Conservation (phyloP, 257 asterid genomes). For the Penstemon eatonii region DNA sequence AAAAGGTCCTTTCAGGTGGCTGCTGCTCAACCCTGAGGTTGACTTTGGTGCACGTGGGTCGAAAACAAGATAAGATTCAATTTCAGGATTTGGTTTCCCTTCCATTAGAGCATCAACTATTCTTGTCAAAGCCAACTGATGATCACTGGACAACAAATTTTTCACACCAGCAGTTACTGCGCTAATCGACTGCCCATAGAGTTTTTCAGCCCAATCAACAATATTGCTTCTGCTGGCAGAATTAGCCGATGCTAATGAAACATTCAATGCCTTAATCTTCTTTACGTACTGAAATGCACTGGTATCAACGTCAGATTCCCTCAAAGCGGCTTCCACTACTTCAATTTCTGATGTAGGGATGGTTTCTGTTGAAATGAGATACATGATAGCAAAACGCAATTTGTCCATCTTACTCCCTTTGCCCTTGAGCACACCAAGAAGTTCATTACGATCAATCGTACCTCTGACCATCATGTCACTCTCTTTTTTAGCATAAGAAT, state of each 20-base stretch:
- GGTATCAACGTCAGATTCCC: constrained; percentile 84
- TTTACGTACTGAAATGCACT: constrained; percentile 94
- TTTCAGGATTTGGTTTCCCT: constrained; percentile 89
- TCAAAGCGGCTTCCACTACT: constrained; percentile 72
- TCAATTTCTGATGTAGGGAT: constrained; percentile 78
- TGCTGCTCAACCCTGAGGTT: constrained; percentile 54
- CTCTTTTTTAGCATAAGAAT: constrained; percentile 83
- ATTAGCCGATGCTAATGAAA: constrained; percentile 79
- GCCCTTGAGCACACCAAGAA: constrained; percentile 76
- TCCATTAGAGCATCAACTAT: constrained; percentile 96
- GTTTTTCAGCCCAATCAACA: constrained; percentile 96
- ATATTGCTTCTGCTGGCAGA: constrained; percentile 89
- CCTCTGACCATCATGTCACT: constrained; percentile 89
- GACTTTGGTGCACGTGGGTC: constrained; percentile 97
- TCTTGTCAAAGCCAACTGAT: constrained; percentile 82
- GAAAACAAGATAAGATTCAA: constrained; percentile 70
- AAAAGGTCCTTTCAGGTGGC: constrained; percentile 86
- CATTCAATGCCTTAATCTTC: constrained; percentile 85
- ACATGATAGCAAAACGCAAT: constrained; percentile 70
- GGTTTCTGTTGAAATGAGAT: constrained; percentile 76
- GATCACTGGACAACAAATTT: constrained; percentile 81
- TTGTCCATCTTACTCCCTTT: constrained; percentile 77
- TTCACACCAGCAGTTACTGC: constrained; percentile 97
- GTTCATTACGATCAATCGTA: constrained; percentile 78
- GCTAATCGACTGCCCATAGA: constrained; percentile 86